phyloP scores from a whole-genome alignment of 768 basidiomycete genomes.

The Multifurca ochricompacta region DNA sequence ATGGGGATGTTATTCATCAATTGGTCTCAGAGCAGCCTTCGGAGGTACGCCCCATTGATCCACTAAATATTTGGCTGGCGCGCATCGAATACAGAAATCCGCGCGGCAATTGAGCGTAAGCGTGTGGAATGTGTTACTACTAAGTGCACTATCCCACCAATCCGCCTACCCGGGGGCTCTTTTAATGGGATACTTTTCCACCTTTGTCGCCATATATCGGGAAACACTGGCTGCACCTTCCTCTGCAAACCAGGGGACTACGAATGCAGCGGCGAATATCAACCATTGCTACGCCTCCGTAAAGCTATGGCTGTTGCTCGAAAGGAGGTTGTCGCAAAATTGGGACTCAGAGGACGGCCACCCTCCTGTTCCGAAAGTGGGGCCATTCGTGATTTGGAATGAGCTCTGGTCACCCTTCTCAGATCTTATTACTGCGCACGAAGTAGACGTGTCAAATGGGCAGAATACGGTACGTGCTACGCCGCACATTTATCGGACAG shows the following conservation, averaged over 20 bases:
- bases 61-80: not conserved
- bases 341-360: conserved; percentile 4
- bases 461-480: conserved; percentile 23
- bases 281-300: conserved; percentile 63
- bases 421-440: conserved; percentile 41
- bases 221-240: conserved; percentile 27
- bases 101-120: conserved; percentile 35
- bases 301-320: conserved; percentile 64
- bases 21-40: conserved; percentile 29
- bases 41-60: not conserved
- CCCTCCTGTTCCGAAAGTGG: conserved; percentile 11
- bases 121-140: conserved; percentile 57
- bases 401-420: conserved; percentile 71
- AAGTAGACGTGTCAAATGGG: conserved; percentile 39
- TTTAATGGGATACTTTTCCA: conserved; percentile 43
- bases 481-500: conserved; percentile 1
- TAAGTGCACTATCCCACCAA: conserved; percentile 42
- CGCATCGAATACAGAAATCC: conserved; percentile 1
- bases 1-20: conserved; percentile 35
- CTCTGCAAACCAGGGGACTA: conserved; percentile 31
- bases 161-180: conserved; percentile 31
- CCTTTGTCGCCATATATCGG: conserved; percentile 44
- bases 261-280: conserved; percentile 42
- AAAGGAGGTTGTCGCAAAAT: conserved; percentile 28
- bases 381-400: conserved; percentile 53